Evolutionary conservation across 176 grass and related monocot species (phyloP).

Genomic region (Lolium perenne): DNA sequence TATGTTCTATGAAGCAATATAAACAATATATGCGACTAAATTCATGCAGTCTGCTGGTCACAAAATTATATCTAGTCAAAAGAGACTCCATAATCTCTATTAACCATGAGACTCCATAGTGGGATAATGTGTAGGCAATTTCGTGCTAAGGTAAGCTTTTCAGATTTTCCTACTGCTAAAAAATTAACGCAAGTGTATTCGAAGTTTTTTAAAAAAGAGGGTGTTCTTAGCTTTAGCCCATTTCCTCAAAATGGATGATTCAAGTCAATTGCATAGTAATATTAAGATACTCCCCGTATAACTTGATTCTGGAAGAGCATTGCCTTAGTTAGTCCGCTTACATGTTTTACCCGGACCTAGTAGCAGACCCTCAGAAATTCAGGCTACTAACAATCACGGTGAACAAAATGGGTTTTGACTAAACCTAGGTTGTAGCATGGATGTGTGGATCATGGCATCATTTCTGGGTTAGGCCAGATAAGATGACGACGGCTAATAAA

Average conservation of each 20-base stretch:
- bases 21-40: background rate
- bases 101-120: background rate
- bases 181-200: no score
- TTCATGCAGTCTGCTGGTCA: background rate
- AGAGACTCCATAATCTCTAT: background rate
- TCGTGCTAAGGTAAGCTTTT: background rate
- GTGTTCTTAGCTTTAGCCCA: background rate
- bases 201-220: background rate
- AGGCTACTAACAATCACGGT: background rate
- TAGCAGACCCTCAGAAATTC: background rate
- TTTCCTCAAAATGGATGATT: background rate
- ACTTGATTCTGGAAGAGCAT: background rate
- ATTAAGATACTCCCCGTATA: background rate
- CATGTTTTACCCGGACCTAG: background rate
- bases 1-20: background rate
- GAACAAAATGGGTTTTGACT: background rate
- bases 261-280: background rate
- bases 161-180: no score
- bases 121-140: background rate
- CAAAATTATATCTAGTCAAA: slow-evolving; percentile 10
- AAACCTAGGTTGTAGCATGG: background rate
- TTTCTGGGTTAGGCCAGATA: background rate
- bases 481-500: background rate
- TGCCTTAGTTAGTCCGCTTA: background rate
- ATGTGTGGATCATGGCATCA: background rate